phyloP scores from a whole-genome alignment of 495 filamentous ascomycete genomes.

The Staphylotrichum longicolle region DNA sequence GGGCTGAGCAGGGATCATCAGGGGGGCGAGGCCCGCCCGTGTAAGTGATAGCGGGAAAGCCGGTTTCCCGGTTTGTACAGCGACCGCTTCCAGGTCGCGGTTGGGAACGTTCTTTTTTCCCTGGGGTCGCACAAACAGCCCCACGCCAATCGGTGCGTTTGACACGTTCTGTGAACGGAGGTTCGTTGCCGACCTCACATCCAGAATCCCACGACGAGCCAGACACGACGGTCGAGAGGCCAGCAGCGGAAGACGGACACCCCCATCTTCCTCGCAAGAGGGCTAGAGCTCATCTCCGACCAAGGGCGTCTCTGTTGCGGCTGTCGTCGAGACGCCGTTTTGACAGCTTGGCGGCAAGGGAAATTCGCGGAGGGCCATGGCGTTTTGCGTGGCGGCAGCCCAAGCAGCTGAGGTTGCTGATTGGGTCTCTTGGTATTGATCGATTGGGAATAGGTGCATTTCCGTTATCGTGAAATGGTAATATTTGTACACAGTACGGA shows the following conservation, averaged over 20 bases:
- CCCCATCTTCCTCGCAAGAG: too few relatives aligned
- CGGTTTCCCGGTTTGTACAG: conserved; percentile 20
- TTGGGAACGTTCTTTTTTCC: background rate
- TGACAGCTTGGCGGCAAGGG: conserved; percentile 16
- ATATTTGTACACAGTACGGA: too few relatives aligned
- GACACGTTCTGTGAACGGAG: too few relatives aligned
- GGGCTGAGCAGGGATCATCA: conserved; percentile 14
- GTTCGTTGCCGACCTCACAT: too few relatives aligned
- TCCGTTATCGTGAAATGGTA: too few relatives aligned
- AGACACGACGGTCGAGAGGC: too few relatives aligned
- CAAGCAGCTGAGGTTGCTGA: background rate
- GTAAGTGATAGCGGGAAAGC: conserved; percentile 23
- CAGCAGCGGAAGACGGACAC: too few relatives aligned
- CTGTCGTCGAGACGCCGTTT: conserved; percentile 1
- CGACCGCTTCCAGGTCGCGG: background rate
- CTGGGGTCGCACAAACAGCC: background rate
- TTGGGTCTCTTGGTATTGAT: background rate
- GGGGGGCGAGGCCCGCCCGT: conserved; percentile 17
- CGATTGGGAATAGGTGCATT: too few relatives aligned
- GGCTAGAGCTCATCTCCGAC: conserved; percentile 7
- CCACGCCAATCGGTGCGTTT: too few relatives aligned
- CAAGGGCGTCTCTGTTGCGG: background rate
- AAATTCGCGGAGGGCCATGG: conserved; percentile 13
- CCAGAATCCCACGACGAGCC: too few relatives aligned
- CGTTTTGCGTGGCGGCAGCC: conserved; percentile 2